Base-by-base conservation (phyloP, 768 basidiomycete genomes). In the Lactifluus rugatus region DNA sequence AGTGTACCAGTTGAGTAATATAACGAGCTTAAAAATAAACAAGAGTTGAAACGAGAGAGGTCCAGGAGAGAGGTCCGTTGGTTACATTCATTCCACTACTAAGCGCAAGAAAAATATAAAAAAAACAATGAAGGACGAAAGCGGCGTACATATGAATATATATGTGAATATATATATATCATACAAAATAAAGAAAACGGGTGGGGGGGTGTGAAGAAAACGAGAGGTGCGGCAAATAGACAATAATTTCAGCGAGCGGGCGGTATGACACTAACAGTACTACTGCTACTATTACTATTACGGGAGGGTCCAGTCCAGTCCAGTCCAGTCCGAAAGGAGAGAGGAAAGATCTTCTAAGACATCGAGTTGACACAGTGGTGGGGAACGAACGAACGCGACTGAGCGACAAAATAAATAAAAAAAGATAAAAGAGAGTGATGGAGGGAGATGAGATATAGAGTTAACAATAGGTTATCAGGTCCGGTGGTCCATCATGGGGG, bases 81-180 rank as follows among this genome's bases (percentile, higher is more conserved):
- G 26, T 26, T 42, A 16, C 14, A 6, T 23, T 36, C 44, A 54
- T 54, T 54, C 54, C 54, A 36, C 54, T 54, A 48, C 46, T 39
- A 23, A n/a, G 55, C n/a, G 39, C 55, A 56, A 49, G 55, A 56
- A 57, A 49, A 34, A 42, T 41, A 32, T 11, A 32, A 48, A 13
- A 50, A 14, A 31, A 31, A 32, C 11, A 32, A 48, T 6, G 50
- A 14, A 31, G 41, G n/a, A 9, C 16, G 23, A 31, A 49, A 23
- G 25, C 48, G 32, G 49, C 11, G 28, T 57, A 57, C 56, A 57
- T 57, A 57, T 36, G 32, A 44, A 57, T 57, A 57, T 48, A 57
- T 53, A 52, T 52, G n/a, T n/a, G n/a, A n/a, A 53, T 55, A 47
- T 26, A 37, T 34, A 34, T 34, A 34, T 34, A 9, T 46, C 13